Conservation (phyloP, 2,329 filamentous ascomycete genomes). For the Penicillium sp. region DNA sequence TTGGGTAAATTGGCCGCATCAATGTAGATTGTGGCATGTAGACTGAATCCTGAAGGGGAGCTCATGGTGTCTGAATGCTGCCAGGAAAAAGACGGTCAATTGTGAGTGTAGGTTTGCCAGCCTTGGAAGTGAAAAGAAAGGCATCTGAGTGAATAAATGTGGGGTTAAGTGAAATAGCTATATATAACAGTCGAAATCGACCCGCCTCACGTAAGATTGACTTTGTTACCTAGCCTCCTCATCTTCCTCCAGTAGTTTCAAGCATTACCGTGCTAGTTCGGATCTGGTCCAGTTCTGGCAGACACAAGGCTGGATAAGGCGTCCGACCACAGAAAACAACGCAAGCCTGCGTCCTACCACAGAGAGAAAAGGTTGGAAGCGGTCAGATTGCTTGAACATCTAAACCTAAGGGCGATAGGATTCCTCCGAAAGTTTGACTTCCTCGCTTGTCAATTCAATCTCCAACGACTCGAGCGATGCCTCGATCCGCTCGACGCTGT, state of each 20-base stretch:
- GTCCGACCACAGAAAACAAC: background rate
- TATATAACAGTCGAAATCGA: background rate
- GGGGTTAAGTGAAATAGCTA: background rate
- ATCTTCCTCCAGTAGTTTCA: background rate
- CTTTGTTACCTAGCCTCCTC: background rate
- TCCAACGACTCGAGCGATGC: conserved; percentile 9
- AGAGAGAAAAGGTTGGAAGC: background rate
- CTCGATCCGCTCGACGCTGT: conserved; percentile 24
- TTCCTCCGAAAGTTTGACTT: conserved; percentile 11
- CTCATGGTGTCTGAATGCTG: background rate
- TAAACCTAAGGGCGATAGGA: conserved; percentile 12
- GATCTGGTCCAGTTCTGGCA: no score
- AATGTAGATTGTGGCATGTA: conserved; percentile 29
- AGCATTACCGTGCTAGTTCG: no score
- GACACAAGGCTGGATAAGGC: background rate
- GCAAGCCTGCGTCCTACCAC: background rate
- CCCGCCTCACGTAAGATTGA: background rate
- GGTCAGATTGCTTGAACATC: conserved; percentile 17
- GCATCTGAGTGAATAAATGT: background rate
- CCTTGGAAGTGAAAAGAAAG: no score
- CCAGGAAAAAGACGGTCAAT: background rate
- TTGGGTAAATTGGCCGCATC: conserved; percentile 26
- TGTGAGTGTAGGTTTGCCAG: background rate
- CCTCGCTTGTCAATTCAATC: conserved; percentile 8
- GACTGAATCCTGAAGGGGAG: conserved; percentile 10